Conservation (phyloP, 192 early-diverging fungal species). For the Coemansia javaensis region DNA sequence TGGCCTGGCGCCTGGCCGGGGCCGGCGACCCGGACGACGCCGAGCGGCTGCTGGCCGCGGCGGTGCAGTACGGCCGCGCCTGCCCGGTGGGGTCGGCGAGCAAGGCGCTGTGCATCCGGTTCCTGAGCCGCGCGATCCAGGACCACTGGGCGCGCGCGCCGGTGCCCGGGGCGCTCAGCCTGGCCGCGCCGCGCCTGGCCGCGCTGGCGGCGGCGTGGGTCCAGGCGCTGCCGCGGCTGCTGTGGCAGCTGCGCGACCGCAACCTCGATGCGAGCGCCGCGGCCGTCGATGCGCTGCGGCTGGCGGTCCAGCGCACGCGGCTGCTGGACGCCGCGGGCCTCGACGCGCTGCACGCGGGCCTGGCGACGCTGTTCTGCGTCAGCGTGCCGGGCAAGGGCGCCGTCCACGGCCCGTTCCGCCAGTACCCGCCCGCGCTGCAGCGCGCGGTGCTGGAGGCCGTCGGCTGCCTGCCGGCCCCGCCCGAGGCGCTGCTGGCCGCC, state of each 20-base stretch:
- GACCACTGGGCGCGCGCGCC: slow-evolving; percentile 21
- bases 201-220: slow-evolving; percentile 22
- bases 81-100: slow-evolving; percentile 24
- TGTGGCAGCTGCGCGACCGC: slow-evolving; percentile 49
- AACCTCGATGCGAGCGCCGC: slow-evolving; percentile 32
- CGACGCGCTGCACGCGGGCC: slow-evolving; percentile 26
- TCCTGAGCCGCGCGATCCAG: slow-evolving; percentile 26
- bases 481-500: slow-evolving; percentile 18
- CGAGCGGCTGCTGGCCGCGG: slow-evolving; percentile 16
- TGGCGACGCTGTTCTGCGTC: slow-evolving; percentile 45
- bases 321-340: slow-evolving; percentile 16
- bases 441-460: slow-evolving; percentile 30
- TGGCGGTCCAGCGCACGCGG: slow-evolving; percentile 36
- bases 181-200: slow-evolving; percentile 6
- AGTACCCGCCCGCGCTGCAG: slow-evolving; percentile 28
- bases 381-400: slow-evolving; percentile 35
- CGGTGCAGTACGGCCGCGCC: slow-evolving; percentile 17
- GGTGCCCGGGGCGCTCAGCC: slow-evolving; percentile 1
- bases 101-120: slow-evolving; percentile 38
- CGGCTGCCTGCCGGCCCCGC: slow-evolving; percentile 16
- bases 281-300: slow-evolving; percentile 23
- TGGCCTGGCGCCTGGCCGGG: slow-evolving; percentile 29
- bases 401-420: slow-evolving; percentile 40
- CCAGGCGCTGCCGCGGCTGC: slow-evolving; percentile 36
- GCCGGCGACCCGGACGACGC: slow-evolving; percentile 16